phyloP scores from a whole-genome alignment of 345 rosid genomes.

The Isatis tinctoria region DNA sequence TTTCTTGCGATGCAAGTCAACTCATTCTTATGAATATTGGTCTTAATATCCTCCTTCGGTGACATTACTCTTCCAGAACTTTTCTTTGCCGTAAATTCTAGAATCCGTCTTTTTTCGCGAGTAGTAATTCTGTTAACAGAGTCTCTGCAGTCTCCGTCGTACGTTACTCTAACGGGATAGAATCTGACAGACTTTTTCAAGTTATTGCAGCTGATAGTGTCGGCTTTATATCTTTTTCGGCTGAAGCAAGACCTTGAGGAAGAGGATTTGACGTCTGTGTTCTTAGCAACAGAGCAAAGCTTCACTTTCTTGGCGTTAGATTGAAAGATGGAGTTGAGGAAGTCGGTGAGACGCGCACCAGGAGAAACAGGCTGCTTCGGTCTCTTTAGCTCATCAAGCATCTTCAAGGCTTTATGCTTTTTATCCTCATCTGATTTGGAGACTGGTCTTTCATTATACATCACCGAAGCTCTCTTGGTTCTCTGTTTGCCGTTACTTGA shows the following conservation, averaged over 20 bases:
- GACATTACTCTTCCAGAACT: conserved; percentile 8
- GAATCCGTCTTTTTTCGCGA: conserved; percentile 39
- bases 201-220: conserved; percentile 26
- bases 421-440: background rate
- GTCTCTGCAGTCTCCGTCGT: conserved; percentile 62
- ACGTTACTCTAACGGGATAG: conserved; percentile 59
- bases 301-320: conserved; percentile 68
- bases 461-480: background rate
- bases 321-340: conserved; percentile 71
- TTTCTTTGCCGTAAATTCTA: conserved; percentile 28
- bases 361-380: conserved; percentile 84
- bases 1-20: conserved; percentile 21
- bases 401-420: conserved; percentile 49
- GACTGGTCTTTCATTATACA: background rate
- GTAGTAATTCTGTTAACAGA: conserved; percentile 49
- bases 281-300: conserved; percentile 59
- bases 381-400: conserved; percentile 56
- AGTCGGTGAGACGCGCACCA: conserved; percentile 59
- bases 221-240: conserved; percentile 34
- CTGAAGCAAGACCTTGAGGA: conserved; percentile 64
- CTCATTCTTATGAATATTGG: conserved; percentile 26
- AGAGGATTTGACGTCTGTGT: conserved; percentile 58
- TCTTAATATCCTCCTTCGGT: conserved; percentile 27
- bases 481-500: conserved; percentile 2
- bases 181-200: conserved; percentile 56